A percentile compares a stretch with the other conserved stretches of the same genome.
Conservation (phyloP, 495 filamentous ascomycete genomes). For the Letharia columbiana region DNA sequence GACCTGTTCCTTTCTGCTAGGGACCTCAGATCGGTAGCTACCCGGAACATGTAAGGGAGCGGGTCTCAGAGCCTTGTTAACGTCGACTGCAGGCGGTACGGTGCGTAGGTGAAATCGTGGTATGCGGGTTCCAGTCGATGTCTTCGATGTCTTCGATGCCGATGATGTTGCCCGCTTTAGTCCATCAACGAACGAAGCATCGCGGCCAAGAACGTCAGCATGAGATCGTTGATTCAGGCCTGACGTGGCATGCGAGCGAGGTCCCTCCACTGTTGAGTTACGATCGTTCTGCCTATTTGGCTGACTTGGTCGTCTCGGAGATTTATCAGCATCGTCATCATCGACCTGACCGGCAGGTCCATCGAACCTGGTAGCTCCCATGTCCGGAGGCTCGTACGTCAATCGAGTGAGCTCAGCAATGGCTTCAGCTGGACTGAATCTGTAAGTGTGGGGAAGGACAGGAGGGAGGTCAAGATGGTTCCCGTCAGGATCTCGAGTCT, state of each 20-base stretch:
- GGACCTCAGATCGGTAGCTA: slow-evolving; percentile 22
- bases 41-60: slow-evolving; percentile 19
- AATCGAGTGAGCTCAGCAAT: slow-evolving; percentile 13
- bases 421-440: slow-evolving; percentile 13
- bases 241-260: slow-evolving; percentile 11
- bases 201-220: slow-evolving; percentile 7
- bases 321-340: slow-evolving; percentile 3
- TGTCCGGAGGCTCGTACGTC: slow-evolving; percentile 4
- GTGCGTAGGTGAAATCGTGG: slow-evolving; percentile 15
- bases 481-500: slow-evolving; percentile 5
- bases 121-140: slow-evolving; percentile 4
- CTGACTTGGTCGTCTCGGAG: slow-evolving; percentile 19
- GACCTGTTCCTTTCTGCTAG: background rate
- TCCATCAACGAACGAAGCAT: background rate
- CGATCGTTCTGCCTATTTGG: slow-evolving; percentile 14
- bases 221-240: slow-evolving; percentile 15
- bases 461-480: background rate
- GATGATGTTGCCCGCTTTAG: slow-evolving; percentile 2
- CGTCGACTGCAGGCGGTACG: slow-evolving; percentile 10
- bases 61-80: slow-evolving; percentile 12
- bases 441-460: background rate
- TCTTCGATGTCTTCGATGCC: slow-evolving; percentile 3
- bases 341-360: slow-evolving; percentile 22
- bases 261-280: background rate
- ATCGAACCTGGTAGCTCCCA: slow-evolving; percentile 21